Percentiles rank a stretch among this genome's conserved stretches.
Evolutionary conservation across 2,329 filamentous ascomycete species (phyloP).

Genomic region (Tolypocladium sp.): DNA sequence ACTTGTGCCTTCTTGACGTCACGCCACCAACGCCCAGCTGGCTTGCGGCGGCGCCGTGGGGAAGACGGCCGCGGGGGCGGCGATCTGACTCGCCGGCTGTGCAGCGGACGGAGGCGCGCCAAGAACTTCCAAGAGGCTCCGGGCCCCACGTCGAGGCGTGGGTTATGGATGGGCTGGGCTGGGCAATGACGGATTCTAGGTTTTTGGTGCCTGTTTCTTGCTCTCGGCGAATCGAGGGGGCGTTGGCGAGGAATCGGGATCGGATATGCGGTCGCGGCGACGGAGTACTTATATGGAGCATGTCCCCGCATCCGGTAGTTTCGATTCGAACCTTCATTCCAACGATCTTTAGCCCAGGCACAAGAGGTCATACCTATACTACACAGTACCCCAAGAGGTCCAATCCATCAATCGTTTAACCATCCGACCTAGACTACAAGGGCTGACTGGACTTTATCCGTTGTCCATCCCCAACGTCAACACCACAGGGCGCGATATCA

Average conservation of each 20-base stretch:
- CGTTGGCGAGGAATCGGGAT: neutral
- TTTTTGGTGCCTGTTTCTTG: too few species aligned
- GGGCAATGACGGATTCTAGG: neutral
- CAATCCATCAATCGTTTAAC: neutral
- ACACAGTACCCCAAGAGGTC: neutral
- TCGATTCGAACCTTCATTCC: neutral
- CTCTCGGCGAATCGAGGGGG: neutral
- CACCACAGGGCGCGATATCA: neutral
- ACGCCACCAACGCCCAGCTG: neutral
- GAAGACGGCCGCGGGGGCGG: neutral
- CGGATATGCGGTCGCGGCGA: neutral
- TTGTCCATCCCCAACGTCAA: neutral
- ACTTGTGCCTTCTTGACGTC: too few species aligned
- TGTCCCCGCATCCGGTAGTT: neutral
- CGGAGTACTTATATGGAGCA: neutral
- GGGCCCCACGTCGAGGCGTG: neutral
- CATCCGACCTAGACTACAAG: neutral
- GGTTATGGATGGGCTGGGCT: neutral
- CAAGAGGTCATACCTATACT: neutral
- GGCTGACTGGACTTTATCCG: neutral
- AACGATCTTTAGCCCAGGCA: neutral
- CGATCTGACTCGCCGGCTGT: neutral
- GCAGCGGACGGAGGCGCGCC: neutral
- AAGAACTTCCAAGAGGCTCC: neutral
- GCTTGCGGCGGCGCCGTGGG: neutral